Evolutionary conservation across 1,139 yeast genomes (phyloP).

Genomic region (Scheffersomyces insectosa): DNA sequence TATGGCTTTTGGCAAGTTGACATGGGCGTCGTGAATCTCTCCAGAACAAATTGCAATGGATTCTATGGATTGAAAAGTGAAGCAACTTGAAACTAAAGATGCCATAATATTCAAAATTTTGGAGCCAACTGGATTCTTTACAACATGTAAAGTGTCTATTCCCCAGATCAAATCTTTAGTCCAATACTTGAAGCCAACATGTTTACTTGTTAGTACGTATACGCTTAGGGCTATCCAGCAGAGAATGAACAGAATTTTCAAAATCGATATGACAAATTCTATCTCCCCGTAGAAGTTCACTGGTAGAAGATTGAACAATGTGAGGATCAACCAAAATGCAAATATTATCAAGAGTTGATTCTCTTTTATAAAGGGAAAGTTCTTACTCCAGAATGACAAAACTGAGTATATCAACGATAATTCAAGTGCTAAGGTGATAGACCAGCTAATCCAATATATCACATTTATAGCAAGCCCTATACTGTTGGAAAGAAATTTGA

Average conservation of each 20-base stretch:
- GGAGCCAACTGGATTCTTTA: background rate
- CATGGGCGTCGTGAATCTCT: conserved; percentile 11
- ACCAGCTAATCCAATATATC: conserved; percentile 30
- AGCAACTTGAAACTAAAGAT: conserved; percentile 12
- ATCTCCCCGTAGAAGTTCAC: conserved; percentile 24
- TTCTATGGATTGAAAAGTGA: conserved; percentile 16
- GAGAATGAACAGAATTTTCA: conserved; percentile 21
- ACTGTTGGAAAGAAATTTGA: conserved; percentile 17
- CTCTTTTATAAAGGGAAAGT: conserved; percentile 3
- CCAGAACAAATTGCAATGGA: conserved; percentile 16
- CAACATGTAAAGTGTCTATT: conserved; percentile 1
- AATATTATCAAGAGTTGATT: conserved; percentile 12
- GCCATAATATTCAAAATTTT: background rate
- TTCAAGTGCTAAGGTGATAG: conserved; percentile 26
- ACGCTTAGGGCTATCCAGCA: conserved; percentile 15
- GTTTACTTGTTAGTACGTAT: conserved; percentile 1
- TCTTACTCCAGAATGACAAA: conserved; percentile 14
- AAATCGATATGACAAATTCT: conserved; percentile 19
- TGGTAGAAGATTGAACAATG: conserved; percentile 21
- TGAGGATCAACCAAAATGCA: conserved; percentile 15
- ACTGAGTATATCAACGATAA: conserved; percentile 19
- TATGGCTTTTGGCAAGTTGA: conserved; percentile 11
- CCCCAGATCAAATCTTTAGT: conserved; percentile 2
- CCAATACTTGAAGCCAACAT: conserved; percentile 10
- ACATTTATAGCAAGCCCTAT: conserved; percentile 21